These are phyloP conservation scores for Dysphania ambrosioides DNA, from an alignment of 148 eudicot genomes.

Conservation along the genomic window DNA sequence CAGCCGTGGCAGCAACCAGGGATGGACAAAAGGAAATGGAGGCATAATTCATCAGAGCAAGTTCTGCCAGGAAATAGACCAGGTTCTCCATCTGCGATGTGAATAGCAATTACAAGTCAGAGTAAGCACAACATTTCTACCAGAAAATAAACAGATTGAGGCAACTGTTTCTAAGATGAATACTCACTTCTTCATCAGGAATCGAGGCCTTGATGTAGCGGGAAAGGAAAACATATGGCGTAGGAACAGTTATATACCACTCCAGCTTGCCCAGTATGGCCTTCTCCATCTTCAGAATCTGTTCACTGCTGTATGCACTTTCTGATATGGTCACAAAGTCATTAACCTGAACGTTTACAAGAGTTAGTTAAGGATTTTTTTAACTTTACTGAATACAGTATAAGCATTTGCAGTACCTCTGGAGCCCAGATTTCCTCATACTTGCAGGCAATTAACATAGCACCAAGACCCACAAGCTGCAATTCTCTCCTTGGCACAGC, in stretches of 20 bases:
- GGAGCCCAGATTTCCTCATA: constrained; percentile 98
- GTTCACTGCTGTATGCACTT: constrained; percentile 47
- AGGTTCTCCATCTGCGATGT: constrained; percentile 52
- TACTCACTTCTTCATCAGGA: constrained; percentile 45
- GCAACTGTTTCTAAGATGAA: neutral
- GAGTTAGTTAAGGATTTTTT: neutral
- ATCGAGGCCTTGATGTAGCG: constrained; percentile 69
- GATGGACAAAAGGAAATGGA: constrained; percentile 51
- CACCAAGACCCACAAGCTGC: constrained; percentile 72
- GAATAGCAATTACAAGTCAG: constrained; percentile 1
- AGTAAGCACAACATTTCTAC: neutral
- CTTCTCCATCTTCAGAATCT: constrained; percentile 64
- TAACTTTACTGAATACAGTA: neutral
- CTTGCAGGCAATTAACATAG: constrained; percentile 83
- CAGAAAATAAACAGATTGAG: neutral
- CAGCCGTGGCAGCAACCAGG: constrained; percentile 87
- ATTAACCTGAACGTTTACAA: constrained; percentile 35
- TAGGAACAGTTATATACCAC: constrained; percentile 64
- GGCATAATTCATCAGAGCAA: constrained; percentile 64
- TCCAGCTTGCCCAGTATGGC: constrained; percentile 49
- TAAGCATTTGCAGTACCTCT: constrained; percentile 36
- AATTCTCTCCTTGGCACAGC: constrained; percentile 55
- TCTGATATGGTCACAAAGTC: constrained; percentile 59
- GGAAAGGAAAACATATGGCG: constrained; percentile 59
- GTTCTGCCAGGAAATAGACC: constrained; percentile 70